Percentiles rank a stretch among this genome's conserved stretches.
These are phyloP conservation scores for Xylaria nigripes DNA, from an alignment of 495 filamentous ascomycete species.

Conservation along the genomic window DNA sequence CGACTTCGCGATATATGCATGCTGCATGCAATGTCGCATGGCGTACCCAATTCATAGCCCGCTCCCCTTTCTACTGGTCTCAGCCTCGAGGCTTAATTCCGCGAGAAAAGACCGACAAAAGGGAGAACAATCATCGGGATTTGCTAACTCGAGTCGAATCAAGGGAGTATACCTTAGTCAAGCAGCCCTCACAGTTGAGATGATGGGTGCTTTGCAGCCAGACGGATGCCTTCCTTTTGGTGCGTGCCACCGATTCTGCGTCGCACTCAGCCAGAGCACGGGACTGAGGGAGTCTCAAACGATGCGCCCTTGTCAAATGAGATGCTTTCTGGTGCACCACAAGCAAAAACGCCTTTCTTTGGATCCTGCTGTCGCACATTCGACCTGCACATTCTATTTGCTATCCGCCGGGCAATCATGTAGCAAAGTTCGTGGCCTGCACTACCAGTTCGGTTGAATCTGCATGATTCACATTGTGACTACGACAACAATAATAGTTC, in stretches of 20 bases:
- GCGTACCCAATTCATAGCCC: slow-evolving; percentile 26
- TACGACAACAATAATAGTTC: slow-evolving; percentile 10
- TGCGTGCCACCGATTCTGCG: background rate
- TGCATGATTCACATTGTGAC: background rate
- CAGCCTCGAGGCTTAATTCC: background rate
- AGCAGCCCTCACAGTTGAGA: too few species aligned
- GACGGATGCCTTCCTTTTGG: background rate
- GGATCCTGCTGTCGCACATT: background rate
- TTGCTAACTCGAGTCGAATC: background rate
- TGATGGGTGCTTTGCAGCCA: too few species aligned
- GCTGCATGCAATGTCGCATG: background rate
- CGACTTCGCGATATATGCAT: background rate
- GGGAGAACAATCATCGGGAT: background rate
- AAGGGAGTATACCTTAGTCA: background rate
- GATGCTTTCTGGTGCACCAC: background rate
- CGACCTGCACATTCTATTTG: background rate
- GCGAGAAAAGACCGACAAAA: background rate
- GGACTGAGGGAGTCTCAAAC: background rate
- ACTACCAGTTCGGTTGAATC: background rate
- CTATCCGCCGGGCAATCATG: background rate
- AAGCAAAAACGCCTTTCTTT: background rate
- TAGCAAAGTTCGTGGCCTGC: background rate
- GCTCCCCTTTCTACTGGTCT: background rate
- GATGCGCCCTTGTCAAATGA: background rate
- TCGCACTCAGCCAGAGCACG: background rate